Base-by-base conservation (phyloP, 371 early-diverging fungal genomes). In the Syncephalastrum monosporum region DNA sequence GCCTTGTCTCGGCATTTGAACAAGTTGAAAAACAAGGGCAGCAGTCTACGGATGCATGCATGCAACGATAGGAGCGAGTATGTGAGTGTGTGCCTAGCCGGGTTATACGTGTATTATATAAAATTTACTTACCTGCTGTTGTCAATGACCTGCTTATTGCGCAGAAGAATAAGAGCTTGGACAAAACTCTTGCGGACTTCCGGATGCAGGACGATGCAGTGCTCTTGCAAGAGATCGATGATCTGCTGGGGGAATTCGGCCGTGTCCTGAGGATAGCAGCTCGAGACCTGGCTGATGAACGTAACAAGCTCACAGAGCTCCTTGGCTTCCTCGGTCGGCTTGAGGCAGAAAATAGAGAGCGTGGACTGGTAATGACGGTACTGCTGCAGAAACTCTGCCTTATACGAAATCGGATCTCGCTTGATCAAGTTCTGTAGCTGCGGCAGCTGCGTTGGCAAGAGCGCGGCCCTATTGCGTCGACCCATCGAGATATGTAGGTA, bases 351-450 rank as follows among this genome's bases (percentile, higher is more conserved):
- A 64, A 98, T 91, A 42, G 84, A 82, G 54, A 96, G 78, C 46
- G 83, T 82, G 3, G 93, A 86, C 66, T 95, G 90, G 74, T 88
- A 96, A 72, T 97, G 96, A 50, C 92, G 81, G 69, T 86, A 86
- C 77, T 98, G 98, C 73, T 92, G 95, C 50, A 82, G 67, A 66
- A 98, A 98, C 76, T 98, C 98, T 41, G 93, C 92, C 56, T 82
- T 79, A 81, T 98, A 98, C 8, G 96, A 95, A 56, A 70, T 68
- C 12, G 94, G 87, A 72, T 98, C 98, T 49, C 97, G 80, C 72
- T 94, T 94, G 68, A 98, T 93, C 48, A 96, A 84, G 76, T 98
- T 98, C 79, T 98, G 98, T 55, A 98, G 83, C 75, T 97, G 97
- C 43, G 98, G 96, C 50, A 97, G 80, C 78, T 98, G 96, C 46